phyloP scores from a whole-genome alignment of 2,329 filamentous ascomycete genomes.

The Diaporthe ilicicola region DNA sequence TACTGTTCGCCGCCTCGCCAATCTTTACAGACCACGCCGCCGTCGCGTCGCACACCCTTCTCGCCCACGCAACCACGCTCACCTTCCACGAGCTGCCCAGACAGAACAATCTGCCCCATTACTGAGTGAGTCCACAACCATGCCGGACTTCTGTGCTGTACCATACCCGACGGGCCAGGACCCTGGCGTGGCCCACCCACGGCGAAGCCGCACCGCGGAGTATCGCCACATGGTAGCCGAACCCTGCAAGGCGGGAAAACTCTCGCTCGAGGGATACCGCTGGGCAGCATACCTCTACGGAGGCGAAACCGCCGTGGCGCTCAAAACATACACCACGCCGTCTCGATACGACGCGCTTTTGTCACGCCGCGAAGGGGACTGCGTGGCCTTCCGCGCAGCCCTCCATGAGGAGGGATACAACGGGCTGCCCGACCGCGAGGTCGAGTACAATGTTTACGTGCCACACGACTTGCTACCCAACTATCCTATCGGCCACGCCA shows the following conservation, averaged over 20 bases:
- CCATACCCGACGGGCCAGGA: not conserved
- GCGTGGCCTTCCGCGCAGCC: not conserved
- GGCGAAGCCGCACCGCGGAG: not conserved
- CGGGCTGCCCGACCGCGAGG: not conserved
- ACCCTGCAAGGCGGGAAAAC: not conserved
- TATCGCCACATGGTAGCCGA: not conserved
- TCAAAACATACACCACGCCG: not conserved
- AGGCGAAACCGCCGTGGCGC: not conserved
- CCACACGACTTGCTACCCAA: not conserved
- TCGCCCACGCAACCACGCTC: too few species aligned
- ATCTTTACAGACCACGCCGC: too few species aligned
- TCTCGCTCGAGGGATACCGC: not conserved
- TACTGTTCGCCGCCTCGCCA: too few species aligned
- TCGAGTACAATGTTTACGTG: not conserved
- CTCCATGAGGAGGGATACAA: not conserved
- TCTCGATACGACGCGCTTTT: not conserved
- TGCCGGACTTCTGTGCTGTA: not conserved
- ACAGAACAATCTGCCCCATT: too few species aligned
- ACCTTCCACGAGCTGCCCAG: too few species aligned
- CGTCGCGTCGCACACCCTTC: too few species aligned
- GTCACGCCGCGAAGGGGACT: too few species aligned
- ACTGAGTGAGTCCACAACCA: too few species aligned
- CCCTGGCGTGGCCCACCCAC: not conserved
- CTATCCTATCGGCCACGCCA: not conserved
- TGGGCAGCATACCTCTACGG: not conserved